Evolutionary conservation across 2,329 filamentous ascomycete genomes (phyloP).

Genomic region (Diaporthe helianthi): DNA sequence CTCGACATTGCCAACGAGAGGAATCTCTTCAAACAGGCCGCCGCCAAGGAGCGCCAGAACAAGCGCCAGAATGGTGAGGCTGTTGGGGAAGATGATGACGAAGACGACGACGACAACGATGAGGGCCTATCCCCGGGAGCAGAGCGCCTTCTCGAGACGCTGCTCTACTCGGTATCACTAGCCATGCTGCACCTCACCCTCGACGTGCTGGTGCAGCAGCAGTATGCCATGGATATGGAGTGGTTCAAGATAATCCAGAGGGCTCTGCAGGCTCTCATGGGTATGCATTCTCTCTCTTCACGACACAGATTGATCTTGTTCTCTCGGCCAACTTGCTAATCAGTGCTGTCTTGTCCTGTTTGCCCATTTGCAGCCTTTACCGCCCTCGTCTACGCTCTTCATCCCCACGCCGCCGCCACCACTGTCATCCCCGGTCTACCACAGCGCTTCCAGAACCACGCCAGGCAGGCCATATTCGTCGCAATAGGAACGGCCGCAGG

Average conservation of each 20-base stretch:
- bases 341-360: slow-evolving; percentile 34
- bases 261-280: slow-evolving; percentile 58
- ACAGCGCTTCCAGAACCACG: slow-evolving; percentile 50
- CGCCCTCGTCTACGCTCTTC: slow-evolving; percentile 63
- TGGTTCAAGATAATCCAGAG: slow-evolving; percentile 64
- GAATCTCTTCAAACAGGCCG: slow-evolving; percentile 61
- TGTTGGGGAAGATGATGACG: slow-evolving; percentile 37
- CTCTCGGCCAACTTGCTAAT: background rate
- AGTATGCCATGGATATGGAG: slow-evolving; percentile 73
- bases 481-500: slow-evolving; percentile 66
- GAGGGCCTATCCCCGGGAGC: slow-evolving; percentile 50
- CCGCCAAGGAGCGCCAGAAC: slow-evolving; percentile 48
- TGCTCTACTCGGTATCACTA: slow-evolving; percentile 68
- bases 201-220: slow-evolving; percentile 79
- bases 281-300: slow-evolving; percentile 51
- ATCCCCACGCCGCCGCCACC: slow-evolving; percentile 59
- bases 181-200: slow-evolving; percentile 78
- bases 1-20: slow-evolving; percentile 74
- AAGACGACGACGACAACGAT: slow-evolving; percentile 40
- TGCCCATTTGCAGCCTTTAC: slow-evolving; percentile 54
- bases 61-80: slow-evolving; percentile 35
- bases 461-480: slow-evolving; percentile 70
- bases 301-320: accelerated
- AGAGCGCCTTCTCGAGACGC: slow-evolving; percentile 61
- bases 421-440: slow-evolving; percentile 59